These are phyloP conservation scores for Fusarium sublunatum DNA, from an alignment of 2,329 filamentous ascomycete species.

Conservation along the genomic window DNA sequence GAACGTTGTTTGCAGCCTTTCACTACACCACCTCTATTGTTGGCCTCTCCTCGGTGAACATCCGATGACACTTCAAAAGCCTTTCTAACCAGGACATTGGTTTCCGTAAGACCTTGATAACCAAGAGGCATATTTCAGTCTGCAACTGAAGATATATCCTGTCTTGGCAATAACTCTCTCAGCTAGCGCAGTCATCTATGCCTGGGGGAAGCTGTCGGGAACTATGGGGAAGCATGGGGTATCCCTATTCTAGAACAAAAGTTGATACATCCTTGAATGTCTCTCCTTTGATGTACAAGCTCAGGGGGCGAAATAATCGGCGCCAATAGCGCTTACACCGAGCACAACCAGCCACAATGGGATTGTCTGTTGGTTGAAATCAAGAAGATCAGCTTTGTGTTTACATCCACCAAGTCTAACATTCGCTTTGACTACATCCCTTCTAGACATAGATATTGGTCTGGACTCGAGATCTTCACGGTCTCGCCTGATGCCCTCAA, in stretches of 20 bases:
- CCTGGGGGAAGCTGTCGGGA: neutral
- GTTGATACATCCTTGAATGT: neutral
- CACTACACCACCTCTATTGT: neutral
- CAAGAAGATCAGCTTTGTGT: neutral
- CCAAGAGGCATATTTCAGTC: neutral
- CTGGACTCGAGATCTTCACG: neutral
- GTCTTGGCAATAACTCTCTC: neutral
- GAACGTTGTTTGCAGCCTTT: neutral
- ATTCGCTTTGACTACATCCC: neutral
- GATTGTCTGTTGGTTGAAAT: neutral
- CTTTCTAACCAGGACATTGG: neutral
- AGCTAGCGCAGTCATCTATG: neutral
- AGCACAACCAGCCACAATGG: conserved; percentile 5
- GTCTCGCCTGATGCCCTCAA: neutral
- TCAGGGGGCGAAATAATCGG: neutral
- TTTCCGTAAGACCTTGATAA: conserved; percentile 6
- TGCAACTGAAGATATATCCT: neutral
- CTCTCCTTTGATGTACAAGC: neutral
- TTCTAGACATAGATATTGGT: conserved; percentile 12
- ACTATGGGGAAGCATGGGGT: conserved; percentile 4
- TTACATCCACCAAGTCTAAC: neutral
- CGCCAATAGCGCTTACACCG: neutral
- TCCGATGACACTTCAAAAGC: conserved; percentile 14
- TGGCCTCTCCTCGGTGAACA: conserved; percentile 23
- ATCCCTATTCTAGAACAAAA: neutral